Evolutionary conservation across 1,284 basidiomycete genomes (phyloP).

Genomic region (Moniliophthora roreri): DNA sequence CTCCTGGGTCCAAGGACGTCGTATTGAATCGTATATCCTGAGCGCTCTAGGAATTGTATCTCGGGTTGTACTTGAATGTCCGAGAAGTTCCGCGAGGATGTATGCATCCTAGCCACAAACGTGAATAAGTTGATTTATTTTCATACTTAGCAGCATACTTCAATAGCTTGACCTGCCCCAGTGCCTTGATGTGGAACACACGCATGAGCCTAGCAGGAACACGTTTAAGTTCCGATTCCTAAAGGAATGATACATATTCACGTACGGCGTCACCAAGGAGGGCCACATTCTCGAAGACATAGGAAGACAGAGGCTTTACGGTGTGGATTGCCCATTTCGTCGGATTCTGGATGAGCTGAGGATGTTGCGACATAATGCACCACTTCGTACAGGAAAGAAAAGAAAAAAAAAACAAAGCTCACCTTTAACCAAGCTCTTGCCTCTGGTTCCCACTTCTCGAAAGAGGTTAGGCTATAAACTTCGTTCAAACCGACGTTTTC

Average conservation of each 20-base stretch:
- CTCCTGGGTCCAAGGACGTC: constrained; percentile 38
- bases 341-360: constrained; percentile 37
- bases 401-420: background rate
- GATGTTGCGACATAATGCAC: background rate
- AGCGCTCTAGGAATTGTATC: constrained; percentile 35
- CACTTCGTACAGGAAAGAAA: background rate
- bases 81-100: constrained; percentile 42
- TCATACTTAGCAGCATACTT: constrained; percentile 34
- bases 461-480: constrained; percentile 20
- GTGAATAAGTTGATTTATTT: background rate
- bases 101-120: constrained; percentile 33
- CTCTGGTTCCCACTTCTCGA: constrained; percentile 29
- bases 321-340: constrained; percentile 52
- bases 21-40: constrained; percentile 39
- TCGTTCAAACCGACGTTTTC: constrained; percentile 27
- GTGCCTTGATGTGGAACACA: constrained; percentile 56
- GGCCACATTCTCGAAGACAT: constrained; percentile 38
- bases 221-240: background rate
- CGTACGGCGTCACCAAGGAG: constrained; percentile 50
- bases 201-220: constrained; percentile 42
- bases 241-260: background rate
- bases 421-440: constrained; percentile 26
- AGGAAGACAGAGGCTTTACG: constrained; percentile 37
- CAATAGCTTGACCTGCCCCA: constrained; percentile 56
- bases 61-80: constrained; percentile 35